These are phyloP conservation scores for Pythium vanterpoolii DNA, from an alignment of 352 stramenopile species.

Conservation along the genomic window DNA sequence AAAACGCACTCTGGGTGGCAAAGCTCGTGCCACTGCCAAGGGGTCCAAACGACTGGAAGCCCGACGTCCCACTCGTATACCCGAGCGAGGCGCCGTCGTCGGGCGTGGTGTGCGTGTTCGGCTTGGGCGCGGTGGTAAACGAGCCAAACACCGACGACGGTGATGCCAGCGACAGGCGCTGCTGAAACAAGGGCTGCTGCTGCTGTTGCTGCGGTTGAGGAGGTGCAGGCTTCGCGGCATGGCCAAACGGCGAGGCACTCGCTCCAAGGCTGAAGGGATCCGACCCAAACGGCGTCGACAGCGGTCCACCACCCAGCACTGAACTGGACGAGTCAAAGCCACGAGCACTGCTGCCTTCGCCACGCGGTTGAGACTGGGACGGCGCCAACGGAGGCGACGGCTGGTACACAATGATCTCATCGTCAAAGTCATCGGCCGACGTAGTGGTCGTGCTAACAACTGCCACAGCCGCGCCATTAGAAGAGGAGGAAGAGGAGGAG, in stretches of 20 bases:
- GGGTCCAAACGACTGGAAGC: conserved; percentile 62
- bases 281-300: conserved; percentile 22
- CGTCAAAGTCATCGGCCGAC: conserved; percentile 62
- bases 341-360: conserved; percentile 28
- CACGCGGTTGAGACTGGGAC: conserved; percentile 5
- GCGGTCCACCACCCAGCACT: conserved; percentile 3
- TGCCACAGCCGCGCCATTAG: not conserved
- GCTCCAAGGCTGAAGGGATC: conserved; percentile 22
- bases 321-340: conserved; percentile 23
- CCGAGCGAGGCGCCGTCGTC: conserved; percentile 37
- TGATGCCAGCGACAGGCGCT: conserved; percentile 7
- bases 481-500: not conserved
- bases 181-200: not conserved
- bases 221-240: not conserved
- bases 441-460: conserved; percentile 18
- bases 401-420: conserved; percentile 85
- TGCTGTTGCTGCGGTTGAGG: too few species aligned
- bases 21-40: conserved; percentile 29
- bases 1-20: conserved; percentile 22
- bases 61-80: too few species aligned
- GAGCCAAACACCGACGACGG: conserved; percentile 22
- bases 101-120: not conserved
- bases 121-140: not conserved
- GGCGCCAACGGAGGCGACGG: conserved; percentile 40
- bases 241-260: conserved; percentile 1